Percentiles rank a stretch among this genome's conserved stretches.
Evolutionary conservation across 2,329 filamentous ascomycete species (phyloP).

Genomic region (Phaeosphaeriaceae sp.): DNA sequence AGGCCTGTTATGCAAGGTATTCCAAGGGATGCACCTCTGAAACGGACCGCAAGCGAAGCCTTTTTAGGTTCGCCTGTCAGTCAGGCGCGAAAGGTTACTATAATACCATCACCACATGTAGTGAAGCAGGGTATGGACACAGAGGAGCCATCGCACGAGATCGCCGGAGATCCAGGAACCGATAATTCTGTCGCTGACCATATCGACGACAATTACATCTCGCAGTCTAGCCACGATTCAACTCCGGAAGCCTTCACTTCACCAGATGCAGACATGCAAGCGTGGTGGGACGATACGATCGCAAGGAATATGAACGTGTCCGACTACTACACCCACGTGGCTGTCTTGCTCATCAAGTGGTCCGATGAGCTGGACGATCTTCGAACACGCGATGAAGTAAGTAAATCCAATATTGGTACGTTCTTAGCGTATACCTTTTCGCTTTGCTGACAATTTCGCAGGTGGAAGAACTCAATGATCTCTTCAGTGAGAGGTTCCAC

Average conservation of each 20-base stretch:
- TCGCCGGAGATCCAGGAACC: background rate
- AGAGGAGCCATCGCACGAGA: background rate
- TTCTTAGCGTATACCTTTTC: too few relatives aligned
- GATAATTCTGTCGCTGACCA: too few relatives aligned
- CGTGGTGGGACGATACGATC: background rate
- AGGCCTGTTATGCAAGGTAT: background rate
- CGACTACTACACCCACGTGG: background rate
- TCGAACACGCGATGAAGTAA: background rate
- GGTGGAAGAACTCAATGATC: slow-evolving; percentile 33
- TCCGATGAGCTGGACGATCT: background rate
- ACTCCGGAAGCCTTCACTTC: background rate
- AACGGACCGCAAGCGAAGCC: background rate
- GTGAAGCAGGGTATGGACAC: too few relatives aligned
- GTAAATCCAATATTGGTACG: background rate
- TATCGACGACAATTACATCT: too few relatives aligned
- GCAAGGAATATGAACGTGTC: background rate
- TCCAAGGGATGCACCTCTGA: background rate
- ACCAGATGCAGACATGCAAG: background rate
- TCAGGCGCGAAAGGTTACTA: too few relatives aligned
- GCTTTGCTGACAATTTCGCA: slow-evolving; percentile 7
- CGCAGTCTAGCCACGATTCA: too few relatives aligned
- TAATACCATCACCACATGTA: too few relatives aligned
- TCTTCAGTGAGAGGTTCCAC: slow-evolving; percentile 38
- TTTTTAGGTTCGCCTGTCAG: background rate
- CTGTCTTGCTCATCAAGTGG: background rate